Percentiles rank a stretch among this genome's conserved stretches.
These are phyloP conservation scores for Papilionanthe hybrid DNA, from an alignment of 116 monocot genomes.

Conservation along the genomic window DNA sequence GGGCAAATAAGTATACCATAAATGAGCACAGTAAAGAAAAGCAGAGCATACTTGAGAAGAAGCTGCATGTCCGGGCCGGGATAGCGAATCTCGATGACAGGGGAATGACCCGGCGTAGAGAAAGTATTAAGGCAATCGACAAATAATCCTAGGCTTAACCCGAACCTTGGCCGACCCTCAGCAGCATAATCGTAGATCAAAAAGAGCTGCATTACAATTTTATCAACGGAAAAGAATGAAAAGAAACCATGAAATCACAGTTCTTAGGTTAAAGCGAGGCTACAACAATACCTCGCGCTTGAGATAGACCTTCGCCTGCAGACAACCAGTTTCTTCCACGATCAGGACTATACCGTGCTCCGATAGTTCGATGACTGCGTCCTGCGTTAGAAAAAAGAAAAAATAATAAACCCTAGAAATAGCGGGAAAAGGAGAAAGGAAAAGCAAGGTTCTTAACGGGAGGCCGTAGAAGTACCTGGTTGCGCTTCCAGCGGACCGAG, in stretches of 20 bases:
- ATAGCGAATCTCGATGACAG: conserved; percentile 78
- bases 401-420: conserved; percentile 8
- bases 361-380: conserved; percentile 86
- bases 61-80: conserved; percentile 98
- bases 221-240: conserved; percentile 8
- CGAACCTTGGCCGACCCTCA: conserved; percentile 83
- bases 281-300: conserved; percentile 70
- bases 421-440: background rate
- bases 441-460: background rate
- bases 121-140: conserved; percentile 88
- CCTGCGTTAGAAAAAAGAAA: conserved; percentile 32
- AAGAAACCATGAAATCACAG: background rate
- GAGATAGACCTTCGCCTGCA: conserved; percentile 98
- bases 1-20: background rate
- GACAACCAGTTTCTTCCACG: conserved; percentile 87
- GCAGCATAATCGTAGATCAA: conserved; percentile 68
- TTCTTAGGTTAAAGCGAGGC: background rate
- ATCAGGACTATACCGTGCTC: conserved; percentile 92
- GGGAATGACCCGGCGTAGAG: conserved; percentile 52
- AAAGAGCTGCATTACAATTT: conserved; percentile 57
- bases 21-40: background rate
- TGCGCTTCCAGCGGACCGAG: conserved; percentile 93
- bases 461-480: conserved; percentile 42
- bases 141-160: conserved; percentile 79
- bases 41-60: conserved; percentile 63